Conservation (phyloP, 306 rosid genomes). For the Acmispon strigosus region DNA sequence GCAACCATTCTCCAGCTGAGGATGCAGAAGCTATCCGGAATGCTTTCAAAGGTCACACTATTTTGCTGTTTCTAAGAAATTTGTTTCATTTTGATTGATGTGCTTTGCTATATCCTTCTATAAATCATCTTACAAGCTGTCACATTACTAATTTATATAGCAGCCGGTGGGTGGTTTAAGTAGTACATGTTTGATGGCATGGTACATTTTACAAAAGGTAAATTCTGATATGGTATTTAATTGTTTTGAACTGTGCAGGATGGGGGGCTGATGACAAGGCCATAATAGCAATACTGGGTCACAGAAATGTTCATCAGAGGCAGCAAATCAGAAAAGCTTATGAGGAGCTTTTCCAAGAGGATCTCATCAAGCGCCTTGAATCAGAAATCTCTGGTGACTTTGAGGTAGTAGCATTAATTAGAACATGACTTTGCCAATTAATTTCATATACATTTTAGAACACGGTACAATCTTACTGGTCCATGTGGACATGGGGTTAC, state of each 20-base stretch:
- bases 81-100: neutral
- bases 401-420: constrained; percentile 60
- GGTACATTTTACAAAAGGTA: too few relatives aligned
- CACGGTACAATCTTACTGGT: too few relatives aligned
- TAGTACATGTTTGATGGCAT: too few relatives aligned
- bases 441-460: neutral
- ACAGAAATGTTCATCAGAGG: constrained; percentile 62
- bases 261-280: constrained; percentile 84
- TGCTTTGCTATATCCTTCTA: too few relatives aligned
- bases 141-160: too few relatives aligned
- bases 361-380: constrained; percentile 80
- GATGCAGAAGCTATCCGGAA: constrained; percentile 53
- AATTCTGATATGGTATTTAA: neutral
- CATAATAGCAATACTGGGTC: constrained; percentile 47
- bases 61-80: neutral
- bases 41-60: constrained; percentile 39
- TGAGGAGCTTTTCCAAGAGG: constrained; percentile 49
- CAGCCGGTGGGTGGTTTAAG: too few relatives aligned
- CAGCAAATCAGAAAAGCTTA: constrained; percentile 68
- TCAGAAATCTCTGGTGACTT: constrained; percentile 79
- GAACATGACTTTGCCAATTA: neutral
- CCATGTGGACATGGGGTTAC: too few relatives aligned
- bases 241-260: constrained; percentile 32
- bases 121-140: too few relatives aligned
- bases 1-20: constrained; percentile 31